Evolutionary conservation across 257 asterid species (phyloP).

Genomic region (Capsicum baccatum): DNA sequence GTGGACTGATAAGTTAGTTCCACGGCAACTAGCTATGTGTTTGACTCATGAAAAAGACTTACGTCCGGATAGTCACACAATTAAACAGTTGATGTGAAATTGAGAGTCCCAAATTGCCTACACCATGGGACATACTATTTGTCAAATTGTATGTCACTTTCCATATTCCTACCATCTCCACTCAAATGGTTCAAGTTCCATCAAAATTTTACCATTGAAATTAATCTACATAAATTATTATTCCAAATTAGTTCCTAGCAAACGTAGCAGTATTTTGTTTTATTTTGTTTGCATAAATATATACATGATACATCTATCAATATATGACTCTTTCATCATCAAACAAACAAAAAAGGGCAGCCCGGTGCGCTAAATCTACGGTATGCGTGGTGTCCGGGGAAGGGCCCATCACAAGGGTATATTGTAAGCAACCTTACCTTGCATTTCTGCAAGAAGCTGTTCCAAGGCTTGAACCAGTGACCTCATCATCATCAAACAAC

Average conservation of each 20-base stretch:
- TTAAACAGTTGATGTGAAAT: background rate
- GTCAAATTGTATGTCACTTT: constrained; percentile 4
- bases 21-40: too few relatives aligned
- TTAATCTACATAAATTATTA: background rate
- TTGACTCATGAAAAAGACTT: too few relatives aligned
- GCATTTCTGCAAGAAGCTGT: too few relatives aligned
- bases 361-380: too few relatives aligned
- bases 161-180: background rate
- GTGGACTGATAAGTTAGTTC: too few relatives aligned
- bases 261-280: background rate
- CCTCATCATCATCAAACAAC: background rate
- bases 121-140: background rate
- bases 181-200: constrained; percentile 9
- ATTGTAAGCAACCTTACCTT: too few relatives aligned
- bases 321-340: background rate
- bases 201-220: background rate
- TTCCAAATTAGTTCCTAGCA: background rate
- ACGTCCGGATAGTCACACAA: too few relatives aligned
- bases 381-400: too few relatives aligned
- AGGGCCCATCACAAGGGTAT: too few relatives aligned
- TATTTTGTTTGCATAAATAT: background rate
- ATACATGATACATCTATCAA: background rate
- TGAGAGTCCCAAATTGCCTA: background rate
- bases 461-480: too few relatives aligned
- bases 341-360: too few relatives aligned